Conservation (phyloP, 176 grass and related monocot genomes). For the Phoenix roebelenii region DNA sequence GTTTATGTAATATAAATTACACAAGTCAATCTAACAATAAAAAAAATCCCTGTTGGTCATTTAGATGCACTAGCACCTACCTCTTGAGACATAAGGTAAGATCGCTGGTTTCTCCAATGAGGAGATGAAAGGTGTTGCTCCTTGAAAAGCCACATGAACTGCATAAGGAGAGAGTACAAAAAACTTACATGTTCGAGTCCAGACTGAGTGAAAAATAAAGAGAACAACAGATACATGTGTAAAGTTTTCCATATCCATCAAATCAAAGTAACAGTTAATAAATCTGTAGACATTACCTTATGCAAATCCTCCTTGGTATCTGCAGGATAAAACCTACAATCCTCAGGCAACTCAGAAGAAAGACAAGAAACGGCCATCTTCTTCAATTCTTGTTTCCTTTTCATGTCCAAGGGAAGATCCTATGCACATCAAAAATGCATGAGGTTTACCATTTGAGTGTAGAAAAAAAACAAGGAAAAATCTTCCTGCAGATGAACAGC, state of each 20-base stretch:
- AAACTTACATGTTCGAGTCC: not conserved
- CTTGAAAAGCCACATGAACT: constrained; percentile 99
- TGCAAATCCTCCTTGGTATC: constrained; percentile 93
- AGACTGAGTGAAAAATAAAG: not conserved
- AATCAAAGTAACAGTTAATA: constrained; percentile 2
- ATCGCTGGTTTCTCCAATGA: constrained; percentile 89
- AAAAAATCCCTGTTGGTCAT: too few relatives aligned
- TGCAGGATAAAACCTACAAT: constrained; percentile 82
- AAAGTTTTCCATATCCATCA: constrained; percentile 5
- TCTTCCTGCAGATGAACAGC: not conserved
- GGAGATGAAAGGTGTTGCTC: constrained; percentile 80
- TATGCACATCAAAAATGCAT: constrained; percentile 19
- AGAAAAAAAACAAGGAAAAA: constrained; percentile 1
- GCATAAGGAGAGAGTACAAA: constrained; percentile 15
- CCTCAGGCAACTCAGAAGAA: constrained; percentile 81
- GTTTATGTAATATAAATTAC: too few relatives aligned
- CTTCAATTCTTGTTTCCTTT: constrained; percentile 87
- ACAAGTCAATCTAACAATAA: too few relatives aligned
- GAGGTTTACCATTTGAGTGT: not conserved
- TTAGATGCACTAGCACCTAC: constrained; percentile 15
- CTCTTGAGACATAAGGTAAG: constrained; percentile 93
- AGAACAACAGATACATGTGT: not conserved
- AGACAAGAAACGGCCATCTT: constrained; percentile 61
- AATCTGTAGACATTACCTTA: constrained; percentile 37
- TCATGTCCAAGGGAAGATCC: constrained; percentile 84